Percentiles rank a stretch among this genome's conserved stretches.
Evolutionary conservation across 2,329 filamentous ascomycete genomes (phyloP).

Genomic region (Fusarium tricinctum): DNA sequence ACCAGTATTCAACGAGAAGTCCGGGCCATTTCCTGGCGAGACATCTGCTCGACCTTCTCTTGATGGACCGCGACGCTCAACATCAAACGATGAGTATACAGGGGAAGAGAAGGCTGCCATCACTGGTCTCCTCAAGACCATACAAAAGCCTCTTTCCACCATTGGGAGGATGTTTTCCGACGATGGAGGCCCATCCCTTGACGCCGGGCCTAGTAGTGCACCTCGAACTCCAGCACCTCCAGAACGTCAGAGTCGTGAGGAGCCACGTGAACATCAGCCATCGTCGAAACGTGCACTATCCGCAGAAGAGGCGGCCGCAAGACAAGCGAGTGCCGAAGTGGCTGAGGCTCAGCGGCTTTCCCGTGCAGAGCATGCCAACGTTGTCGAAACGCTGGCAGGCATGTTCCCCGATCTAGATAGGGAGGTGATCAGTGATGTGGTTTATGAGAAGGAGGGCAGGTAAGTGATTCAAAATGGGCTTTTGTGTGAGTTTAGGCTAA

Average conservation of each 20-base stretch:
- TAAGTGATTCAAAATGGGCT: conserved; percentile 61
- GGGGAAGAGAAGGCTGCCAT: conserved; percentile 84
- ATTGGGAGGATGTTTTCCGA: conserved; percentile 96
- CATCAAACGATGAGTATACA: conserved; percentile 67
- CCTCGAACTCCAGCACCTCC: conserved; percentile 57
- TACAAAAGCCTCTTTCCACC: conserved; percentile 89
- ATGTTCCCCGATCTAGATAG: conserved; percentile 98
- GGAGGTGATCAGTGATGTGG: conserved; percentile 96
- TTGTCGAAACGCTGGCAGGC: conserved; percentile 92
- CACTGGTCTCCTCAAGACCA: conserved; percentile 86
- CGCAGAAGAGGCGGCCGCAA: conserved; percentile 88
- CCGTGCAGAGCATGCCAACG: conserved; percentile 85
- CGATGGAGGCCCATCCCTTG: conserved; percentile 61
- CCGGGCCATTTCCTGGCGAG: conserved; percentile 44
- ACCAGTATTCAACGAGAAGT: conserved; percentile 62
- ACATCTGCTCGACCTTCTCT: conserved; percentile 59
- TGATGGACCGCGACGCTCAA: conserved; percentile 67
- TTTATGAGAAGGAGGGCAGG: conserved; percentile 95
- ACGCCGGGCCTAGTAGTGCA: conserved; percentile 52
- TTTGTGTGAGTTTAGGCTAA: conserved; percentile 14
- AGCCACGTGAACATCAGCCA: conserved; percentile 50
- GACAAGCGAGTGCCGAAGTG: conserved; percentile 90
- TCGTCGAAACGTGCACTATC: conserved; percentile 65
- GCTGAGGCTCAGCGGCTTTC: conserved; percentile 89
- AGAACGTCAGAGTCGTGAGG: conserved; percentile 53